Evolutionary conservation across 345 rosid species (phyloP), one percentile per base, ranked within the genome.

Genomic region (Toxicodendron radicans): DNA sequence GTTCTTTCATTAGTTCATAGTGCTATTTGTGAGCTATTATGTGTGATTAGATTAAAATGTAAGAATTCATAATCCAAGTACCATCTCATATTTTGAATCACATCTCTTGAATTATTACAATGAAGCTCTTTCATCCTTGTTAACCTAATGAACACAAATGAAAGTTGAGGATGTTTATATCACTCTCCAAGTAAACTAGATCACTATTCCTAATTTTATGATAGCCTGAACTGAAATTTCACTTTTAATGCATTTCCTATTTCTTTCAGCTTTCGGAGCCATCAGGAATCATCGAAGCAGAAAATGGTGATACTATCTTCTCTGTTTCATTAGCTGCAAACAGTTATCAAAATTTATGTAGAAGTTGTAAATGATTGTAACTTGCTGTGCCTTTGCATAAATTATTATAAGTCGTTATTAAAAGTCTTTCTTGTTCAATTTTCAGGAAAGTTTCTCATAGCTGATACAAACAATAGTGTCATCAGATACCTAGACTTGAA

Each of bases 261-360:
- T 75, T 79, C 72, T 64, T 83, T 80, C 85, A 95, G 97, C 91
- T 95, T 72, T 95, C 99, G 16, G 99, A 95, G 78, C 99, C 97
- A 61, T 82, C 97, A 65, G 99, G 97, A 75, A 87, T 94, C 66
- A 73, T 85, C 61, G 87, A 89, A 80, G 91, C 88, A 51, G 90
- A 83, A 83, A 87, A 88, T 46, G 97, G 99, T 91, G 71, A 86
- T 74, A 30, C 10, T 77, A 72, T 78, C 73, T 69, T 48, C 66
- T 24, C 48, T 33, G 64, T 38, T 24, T 27, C 38, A 71, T 57
- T 38, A 46, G 32, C 45, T 58, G 13, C 48, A 51, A 74, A 64
- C 68, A 23, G 38, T 33, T 33, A 14, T 14, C 46, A 67, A 76
- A 27, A 48, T 73, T n/a, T 21, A 35, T 51, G 43, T 1, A 21